Evolutionary conservation across 345 rosid genomes (phyloP).

Genomic region (Bruguiera gymnorhiza): DNA sequence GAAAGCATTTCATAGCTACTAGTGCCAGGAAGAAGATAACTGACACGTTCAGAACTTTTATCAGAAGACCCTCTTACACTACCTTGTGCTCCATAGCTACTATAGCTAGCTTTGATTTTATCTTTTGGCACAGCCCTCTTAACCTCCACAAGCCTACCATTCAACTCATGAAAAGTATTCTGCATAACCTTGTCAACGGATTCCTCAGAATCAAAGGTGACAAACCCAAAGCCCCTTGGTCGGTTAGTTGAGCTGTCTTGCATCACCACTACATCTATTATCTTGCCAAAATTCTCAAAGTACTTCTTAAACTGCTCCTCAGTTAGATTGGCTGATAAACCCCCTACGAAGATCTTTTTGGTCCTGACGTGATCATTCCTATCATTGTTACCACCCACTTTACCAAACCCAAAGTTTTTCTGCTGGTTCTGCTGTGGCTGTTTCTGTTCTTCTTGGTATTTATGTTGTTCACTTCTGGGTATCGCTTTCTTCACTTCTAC

Average conservation of each 20-base stretch:
- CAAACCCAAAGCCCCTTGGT: constrained; percentile 89
- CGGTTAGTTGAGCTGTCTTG: constrained; percentile 61
- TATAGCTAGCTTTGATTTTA: constrained; percentile 31
- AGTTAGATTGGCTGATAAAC: constrained; percentile 58
- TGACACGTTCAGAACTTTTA: constrained; percentile 24
- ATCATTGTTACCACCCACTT: constrained; percentile 21
- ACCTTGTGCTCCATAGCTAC: constrained; percentile 12
- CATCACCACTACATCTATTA: constrained; percentile 79
- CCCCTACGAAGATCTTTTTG: constrained; percentile 84
- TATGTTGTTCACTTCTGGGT: constrained; percentile 36
- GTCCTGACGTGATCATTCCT: constrained; percentile 29
- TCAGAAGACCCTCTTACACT: constrained; percentile 13
- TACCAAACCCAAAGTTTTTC: constrained; percentile 20
- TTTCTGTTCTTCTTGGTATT: constrained; percentile 20
- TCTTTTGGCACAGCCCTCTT: constrained; percentile 90
- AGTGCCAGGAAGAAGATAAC: constrained; percentile 25
- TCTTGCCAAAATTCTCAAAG: constrained; percentile 68
- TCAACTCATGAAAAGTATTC: constrained; percentile 59
- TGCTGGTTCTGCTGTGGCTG: constrained; percentile 9
- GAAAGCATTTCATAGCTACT: constrained; percentile 36
- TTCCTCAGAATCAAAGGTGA: constrained; percentile 68
- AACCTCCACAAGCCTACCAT: constrained; percentile 66
- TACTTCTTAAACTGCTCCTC: constrained; percentile 68
- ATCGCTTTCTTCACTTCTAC: constrained; percentile 34
- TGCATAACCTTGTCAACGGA: constrained; percentile 62